These are phyloP conservation scores for Mortierella sp. DNA, from an alignment of 371 early-diverging fungal genomes.

Conservation along the genomic window DNA sequence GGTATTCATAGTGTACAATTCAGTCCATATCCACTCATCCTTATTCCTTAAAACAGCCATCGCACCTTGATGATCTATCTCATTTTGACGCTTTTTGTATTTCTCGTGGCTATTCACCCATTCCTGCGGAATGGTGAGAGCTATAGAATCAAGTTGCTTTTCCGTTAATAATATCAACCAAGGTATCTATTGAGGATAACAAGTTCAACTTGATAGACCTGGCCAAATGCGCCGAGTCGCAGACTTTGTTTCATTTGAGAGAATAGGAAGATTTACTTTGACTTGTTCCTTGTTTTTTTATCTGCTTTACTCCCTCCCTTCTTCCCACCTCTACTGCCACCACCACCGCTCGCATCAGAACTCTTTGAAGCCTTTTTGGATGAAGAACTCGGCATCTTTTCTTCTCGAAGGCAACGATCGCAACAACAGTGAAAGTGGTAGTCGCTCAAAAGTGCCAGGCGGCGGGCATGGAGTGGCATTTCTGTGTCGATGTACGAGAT, in stretches of 20 bases:
- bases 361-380: constrained; percentile 19
- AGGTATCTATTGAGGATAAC: no score
- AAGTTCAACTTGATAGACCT: no score
- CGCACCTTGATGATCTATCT: not conserved
- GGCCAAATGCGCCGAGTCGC: no score
- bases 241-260: not conserved
- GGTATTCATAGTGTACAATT: no score
- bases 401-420: constrained; percentile 46
- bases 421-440: constrained; percentile 55
- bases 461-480: constrained; percentile 49
- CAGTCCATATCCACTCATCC: no score
- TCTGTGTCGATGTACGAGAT: constrained; percentile 56
- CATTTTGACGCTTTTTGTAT: not conserved
- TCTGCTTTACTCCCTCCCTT: constrained; percentile 10
- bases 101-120: not conserved
- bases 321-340: not conserved
- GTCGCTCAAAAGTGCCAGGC: constrained; percentile 41
- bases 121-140: not conserved
- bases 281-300: constrained; percentile 4
- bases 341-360: not conserved
- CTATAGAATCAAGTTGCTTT: not conserved
- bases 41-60: no score
- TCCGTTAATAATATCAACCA: no score
- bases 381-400: constrained; percentile 9
- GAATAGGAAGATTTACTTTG: not conserved